Percentiles rank a stretch among this genome's conserved stretches.
These are phyloP conservation scores for Sabuloglossum arenarium DNA, from an alignment of 495 filamentous ascomycete genomes.

Conservation along the genomic window DNA sequence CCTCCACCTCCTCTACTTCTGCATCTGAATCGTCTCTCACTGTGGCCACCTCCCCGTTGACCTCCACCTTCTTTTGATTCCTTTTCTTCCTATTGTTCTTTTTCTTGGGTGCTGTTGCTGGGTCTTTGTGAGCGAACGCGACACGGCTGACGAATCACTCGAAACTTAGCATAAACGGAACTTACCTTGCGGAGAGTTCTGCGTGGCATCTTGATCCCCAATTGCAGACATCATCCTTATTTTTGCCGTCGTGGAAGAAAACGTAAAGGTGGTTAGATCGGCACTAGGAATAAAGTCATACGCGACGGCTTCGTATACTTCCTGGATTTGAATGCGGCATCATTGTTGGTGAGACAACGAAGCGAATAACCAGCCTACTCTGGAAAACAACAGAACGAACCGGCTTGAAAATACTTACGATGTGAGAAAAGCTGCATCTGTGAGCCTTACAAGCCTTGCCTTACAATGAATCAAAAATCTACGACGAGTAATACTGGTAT, in stretches of 20 bases:
- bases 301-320: too few species aligned
- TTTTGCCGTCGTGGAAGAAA: not conserved
- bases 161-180: not conserved
- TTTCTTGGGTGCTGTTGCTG: constrained; percentile 4
- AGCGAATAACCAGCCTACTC: not conserved
- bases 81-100: constrained; percentile 34
- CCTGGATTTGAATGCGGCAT: not conserved
- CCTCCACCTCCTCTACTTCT: constrained; percentile 16
- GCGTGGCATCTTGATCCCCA: not conserved
- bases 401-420: too few species aligned
- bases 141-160: not conserved
- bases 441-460: too few species aligned
- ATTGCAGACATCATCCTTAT: not conserved
- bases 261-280: not conserved
- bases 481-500: too few species aligned
- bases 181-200: not conserved
- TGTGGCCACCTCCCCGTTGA: constrained; percentile 12
- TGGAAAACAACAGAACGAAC: too few species aligned
- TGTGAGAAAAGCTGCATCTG: too few species aligned
- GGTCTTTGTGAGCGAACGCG: not conserved
- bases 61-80: constrained; percentile 25
- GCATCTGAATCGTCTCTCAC: constrained; percentile 2
- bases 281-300: too few species aligned
- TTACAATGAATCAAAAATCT: too few species aligned
- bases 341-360: not conserved